A percentile compares a stretch with the other conserved stretches of the same genome.
phyloP scores from a whole-genome alignment of 2,329 filamentous ascomycete genomes.

The Fusarium haematococcum region DNA sequence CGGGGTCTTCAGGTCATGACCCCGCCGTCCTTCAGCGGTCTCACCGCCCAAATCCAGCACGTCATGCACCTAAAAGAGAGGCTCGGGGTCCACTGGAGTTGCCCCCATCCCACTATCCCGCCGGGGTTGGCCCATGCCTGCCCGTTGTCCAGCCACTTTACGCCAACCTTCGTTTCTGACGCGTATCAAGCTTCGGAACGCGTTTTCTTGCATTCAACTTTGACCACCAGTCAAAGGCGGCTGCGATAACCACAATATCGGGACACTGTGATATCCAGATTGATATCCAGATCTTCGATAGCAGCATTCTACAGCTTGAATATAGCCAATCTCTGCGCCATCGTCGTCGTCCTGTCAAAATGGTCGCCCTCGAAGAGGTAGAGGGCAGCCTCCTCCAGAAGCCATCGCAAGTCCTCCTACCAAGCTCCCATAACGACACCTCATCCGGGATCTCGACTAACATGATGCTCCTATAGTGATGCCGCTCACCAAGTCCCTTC shows the following conservation, averaged over 20 bases:
- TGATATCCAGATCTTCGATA: background rate
- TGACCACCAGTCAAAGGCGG: background rate
- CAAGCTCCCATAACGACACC: background rate
- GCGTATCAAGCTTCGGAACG: constrained; percentile 35
- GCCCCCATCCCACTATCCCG: constrained; percentile 2
- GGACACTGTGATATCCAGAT: background rate
- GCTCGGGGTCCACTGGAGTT: constrained; percentile 6
- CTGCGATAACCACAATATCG: constrained; percentile 1
- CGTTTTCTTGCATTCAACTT: constrained; percentile 30
- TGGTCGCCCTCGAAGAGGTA: constrained; percentile 52
- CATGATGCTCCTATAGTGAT: constrained; percentile 39
- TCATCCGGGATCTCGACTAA: constrained; percentile 1
- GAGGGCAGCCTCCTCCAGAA: constrained; percentile 49
- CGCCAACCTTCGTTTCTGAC: constrained; percentile 41
- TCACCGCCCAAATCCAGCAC: constrained; percentile 35
- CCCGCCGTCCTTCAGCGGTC: constrained; percentile 25
- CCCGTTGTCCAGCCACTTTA: constrained; percentile 43
- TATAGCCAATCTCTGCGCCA: background rate
- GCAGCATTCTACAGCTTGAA: background rate
- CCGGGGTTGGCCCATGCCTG: background rate
- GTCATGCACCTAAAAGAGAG: constrained; percentile 25
- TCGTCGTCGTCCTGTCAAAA: constrained; percentile 26
- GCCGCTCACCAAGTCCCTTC: constrained; percentile 56
- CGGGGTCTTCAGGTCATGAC: constrained; percentile 33
- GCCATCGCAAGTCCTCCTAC: constrained; percentile 45